phyloP scores from a whole-genome alignment of 108 stramenopile species.

The Cyclotella baltica region DNA sequence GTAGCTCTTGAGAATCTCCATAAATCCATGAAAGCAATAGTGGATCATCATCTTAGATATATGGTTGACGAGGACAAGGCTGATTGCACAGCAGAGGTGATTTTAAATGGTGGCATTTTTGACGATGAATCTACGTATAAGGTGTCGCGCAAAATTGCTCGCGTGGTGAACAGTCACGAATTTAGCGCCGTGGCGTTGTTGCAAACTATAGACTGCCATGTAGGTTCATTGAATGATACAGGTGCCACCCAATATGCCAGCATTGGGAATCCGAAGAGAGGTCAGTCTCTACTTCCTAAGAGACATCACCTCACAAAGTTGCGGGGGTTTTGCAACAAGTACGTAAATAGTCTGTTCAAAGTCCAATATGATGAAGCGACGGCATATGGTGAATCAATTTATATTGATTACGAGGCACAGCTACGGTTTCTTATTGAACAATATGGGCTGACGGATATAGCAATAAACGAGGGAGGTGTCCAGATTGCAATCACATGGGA shows the following conservation, averaged over 20 bases:
- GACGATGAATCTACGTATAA: not conserved
- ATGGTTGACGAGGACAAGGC: not conserved
- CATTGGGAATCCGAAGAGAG: not conserved
- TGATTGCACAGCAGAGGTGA: not conserved
- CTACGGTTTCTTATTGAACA: not conserved
- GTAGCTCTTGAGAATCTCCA: not conserved
- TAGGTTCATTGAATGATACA: conserved; percentile 2
- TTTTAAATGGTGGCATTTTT: conserved; percentile 11
- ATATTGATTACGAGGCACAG: not conserved
- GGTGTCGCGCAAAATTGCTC: not conserved
- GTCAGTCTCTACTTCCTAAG: not conserved
- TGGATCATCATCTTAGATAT: not conserved
- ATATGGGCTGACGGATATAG: not conserved
- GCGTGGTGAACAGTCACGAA: not conserved
- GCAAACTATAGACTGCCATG: not conserved
- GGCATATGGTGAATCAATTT: not conserved
- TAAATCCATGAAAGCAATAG: not conserved
- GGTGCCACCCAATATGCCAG: not conserved
- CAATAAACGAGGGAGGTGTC: not conserved
- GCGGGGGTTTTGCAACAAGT: not conserved
- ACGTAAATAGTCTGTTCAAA: not conserved
- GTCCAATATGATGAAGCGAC: not conserved
- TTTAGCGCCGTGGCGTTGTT: conserved; percentile 10
- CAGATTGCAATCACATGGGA: conserved; percentile 11
- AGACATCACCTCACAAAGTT: not conserved